Percentiles rank a stretch among this genome's conserved stretches.
These are phyloP conservation scores for Coemansia sp. DNA, from an alignment of 192 early-diverging fungal genomes.

Conservation along the genomic window DNA sequence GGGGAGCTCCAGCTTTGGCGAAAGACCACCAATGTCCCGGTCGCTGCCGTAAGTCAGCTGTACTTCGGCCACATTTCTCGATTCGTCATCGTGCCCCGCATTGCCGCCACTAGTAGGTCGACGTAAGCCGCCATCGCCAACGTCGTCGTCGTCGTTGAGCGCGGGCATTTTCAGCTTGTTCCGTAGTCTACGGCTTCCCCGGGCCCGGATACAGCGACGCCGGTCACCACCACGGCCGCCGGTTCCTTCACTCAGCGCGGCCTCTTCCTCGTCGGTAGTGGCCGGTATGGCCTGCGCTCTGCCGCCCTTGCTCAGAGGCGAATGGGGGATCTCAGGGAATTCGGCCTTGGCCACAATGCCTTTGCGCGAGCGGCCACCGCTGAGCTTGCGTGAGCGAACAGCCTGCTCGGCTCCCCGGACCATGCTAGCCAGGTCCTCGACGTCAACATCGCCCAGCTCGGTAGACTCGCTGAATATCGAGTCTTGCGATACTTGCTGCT, in stretches of 20 bases:
- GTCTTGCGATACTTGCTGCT: constrained; percentile 22
- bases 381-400: constrained; percentile 48
- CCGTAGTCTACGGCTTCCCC: constrained; percentile 3
- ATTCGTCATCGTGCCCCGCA: background rate
- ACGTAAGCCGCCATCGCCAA: background rate
- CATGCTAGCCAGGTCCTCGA: constrained; percentile 55
- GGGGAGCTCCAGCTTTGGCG: constrained; percentile 1
- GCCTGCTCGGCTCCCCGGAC: constrained; percentile 52
- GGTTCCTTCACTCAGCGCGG: background rate
- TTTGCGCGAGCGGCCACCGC: constrained; percentile 36
- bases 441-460: constrained; percentile 45
- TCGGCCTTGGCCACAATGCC: constrained; percentile 19
- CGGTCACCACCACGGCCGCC: background rate
- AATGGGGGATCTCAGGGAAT: constrained; percentile 46
- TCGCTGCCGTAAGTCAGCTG: background rate
- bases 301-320: constrained; percentile 19
- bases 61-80: background rate
- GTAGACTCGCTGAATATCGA: constrained; percentile 32
- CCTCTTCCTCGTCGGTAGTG: constrained; percentile 6
- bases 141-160: background rate
- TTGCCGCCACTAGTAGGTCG: background rate
- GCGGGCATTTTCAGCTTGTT: constrained; percentile 21
- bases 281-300: background rate
- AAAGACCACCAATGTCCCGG: background rate
- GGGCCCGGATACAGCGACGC: constrained; percentile 6